These are phyloP conservation scores for Aspergillus glaucus DNA, from an alignment of 2,329 filamentous ascomycete genomes.

Conservation along the genomic window DNA sequence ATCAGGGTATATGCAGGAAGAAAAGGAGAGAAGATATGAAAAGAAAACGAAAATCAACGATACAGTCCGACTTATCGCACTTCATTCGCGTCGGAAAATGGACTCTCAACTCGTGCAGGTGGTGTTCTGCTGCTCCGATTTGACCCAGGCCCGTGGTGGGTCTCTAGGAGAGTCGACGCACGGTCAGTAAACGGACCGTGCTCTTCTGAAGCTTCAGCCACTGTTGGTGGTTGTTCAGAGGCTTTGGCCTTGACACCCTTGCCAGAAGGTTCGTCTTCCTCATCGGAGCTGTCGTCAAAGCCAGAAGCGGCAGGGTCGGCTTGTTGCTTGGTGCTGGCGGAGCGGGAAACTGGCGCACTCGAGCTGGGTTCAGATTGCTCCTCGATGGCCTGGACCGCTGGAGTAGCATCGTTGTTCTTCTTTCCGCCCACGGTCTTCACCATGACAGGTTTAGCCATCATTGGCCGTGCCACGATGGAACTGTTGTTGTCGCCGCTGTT, in stretches of 20 bases:
- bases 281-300: slow-evolving; percentile 29
- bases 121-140: slow-evolving; percentile 25
- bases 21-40: slow-evolving; percentile 6
- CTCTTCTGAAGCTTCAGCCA: slow-evolving; percentile 20
- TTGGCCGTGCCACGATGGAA: slow-evolving; percentile 40
- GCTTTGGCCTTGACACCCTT: slow-evolving; percentile 15
- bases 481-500: slow-evolving; percentile 16
- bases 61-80: slow-evolving; percentile 23
- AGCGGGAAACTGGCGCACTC: slow-evolving; percentile 9
- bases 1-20: background rate
- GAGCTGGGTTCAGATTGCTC: slow-evolving; percentile 13
- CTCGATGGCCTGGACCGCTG: slow-evolving; percentile 12
- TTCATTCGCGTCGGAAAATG: slow-evolving; percentile 41
- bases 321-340: slow-evolving; percentile 11
- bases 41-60: slow-evolving; percentile 2
- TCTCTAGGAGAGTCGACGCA: slow-evolving; percentile 13
- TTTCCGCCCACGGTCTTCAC: slow-evolving; percentile 29
- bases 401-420: slow-evolving; percentile 21
- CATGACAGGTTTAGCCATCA: slow-evolving; percentile 41
- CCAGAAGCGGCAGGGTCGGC: slow-evolving; percentile 21
- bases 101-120: slow-evolving; percentile 30
- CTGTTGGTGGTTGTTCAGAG: slow-evolving; percentile 14
- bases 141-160: slow-evolving; percentile 18
- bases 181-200: slow-evolving; percentile 26
- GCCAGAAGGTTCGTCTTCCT: slow-evolving; percentile 19